phyloP scores from a whole-genome alignment of 2,329 filamentous ascomycete species.

The Lasiodiplodia theobromae region DNA sequence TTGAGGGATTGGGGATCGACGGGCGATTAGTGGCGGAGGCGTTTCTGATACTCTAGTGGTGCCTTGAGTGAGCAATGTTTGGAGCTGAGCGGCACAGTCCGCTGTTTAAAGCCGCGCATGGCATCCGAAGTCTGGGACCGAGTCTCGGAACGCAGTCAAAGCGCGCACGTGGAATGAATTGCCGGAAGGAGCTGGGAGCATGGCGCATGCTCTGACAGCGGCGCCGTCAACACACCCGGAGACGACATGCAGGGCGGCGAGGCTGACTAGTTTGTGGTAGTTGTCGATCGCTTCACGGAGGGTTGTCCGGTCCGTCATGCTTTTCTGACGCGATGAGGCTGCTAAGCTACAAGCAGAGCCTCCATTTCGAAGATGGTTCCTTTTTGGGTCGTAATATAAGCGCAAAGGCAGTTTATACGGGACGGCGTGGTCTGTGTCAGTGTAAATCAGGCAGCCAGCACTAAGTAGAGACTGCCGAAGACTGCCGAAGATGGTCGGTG shows the following conservation, averaged over 20 bases:
- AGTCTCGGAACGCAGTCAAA: not conserved
- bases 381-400: not conserved
- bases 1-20: not conserved
- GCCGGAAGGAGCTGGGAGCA: too few relatives aligned
- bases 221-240: not conserved
- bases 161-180: not conserved
- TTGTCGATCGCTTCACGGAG: not conserved
- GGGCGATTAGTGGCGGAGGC: not conserved
- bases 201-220: too few relatives aligned
- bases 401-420: not conserved
- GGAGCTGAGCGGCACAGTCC: not conserved
- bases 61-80: not conserved
- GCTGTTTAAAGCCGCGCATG: too few relatives aligned
- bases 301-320: not conserved
- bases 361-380: not conserved
- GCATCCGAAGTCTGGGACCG: not conserved
- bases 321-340: not conserved
- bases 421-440: not conserved
- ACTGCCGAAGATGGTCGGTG: constrained; percentile 7
- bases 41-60: not conserved
- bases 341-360: not conserved
- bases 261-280: not conserved
- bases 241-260: not conserved
- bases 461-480: not conserved
- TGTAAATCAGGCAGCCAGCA: not conserved